Evolutionary conservation across 2,329 filamentous ascomycete species (phyloP), one percentile per base, ranked within the genome.

Genomic region (Ophiostoma montium): DNA sequence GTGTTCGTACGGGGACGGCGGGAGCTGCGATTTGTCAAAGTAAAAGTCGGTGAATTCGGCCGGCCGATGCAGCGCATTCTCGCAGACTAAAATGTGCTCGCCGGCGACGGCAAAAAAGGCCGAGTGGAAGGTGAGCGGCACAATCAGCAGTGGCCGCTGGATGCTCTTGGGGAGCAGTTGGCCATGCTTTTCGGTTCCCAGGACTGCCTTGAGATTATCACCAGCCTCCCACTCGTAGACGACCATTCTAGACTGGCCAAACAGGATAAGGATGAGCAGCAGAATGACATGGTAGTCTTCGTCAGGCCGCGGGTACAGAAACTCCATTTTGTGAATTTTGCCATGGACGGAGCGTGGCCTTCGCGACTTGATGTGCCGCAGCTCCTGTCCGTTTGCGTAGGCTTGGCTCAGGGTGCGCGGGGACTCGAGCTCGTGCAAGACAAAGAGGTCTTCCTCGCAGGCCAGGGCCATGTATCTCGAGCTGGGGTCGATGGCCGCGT

Each of bases 281-380:
- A 96, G 70, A n/a, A 94, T 81, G 39, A 94, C 76, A 57, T 81
- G 80, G 48, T 80, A 70, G 10, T 78, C 72, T 52, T 89, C 80
- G 48, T 78, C 73, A 0, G 74, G 65, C 10, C 72, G 71, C 8
- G 88, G 85, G 52, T 84, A 78, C 3, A 98, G 70, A 55, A 96
- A 98, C 19, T 88, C 84, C 71, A 95, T 81, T 57, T 86, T 84
- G 57, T 90, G 72, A 49, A 96, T 86, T n/a, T 81, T 71, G 1
- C 86, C 88, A 8, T 80, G 74, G 8, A 87, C 68, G 10, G 63
- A 55, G 10, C 72, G 68, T 16, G 68, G 59, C 16, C 64, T 59
- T 35, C 57, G 62, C 0, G 61, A 63, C 52, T 70, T 70, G 50
- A 94, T 73, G 2, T 83, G 84, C 10, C 70, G 63, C 51, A 85